Evolutionary conservation across 148 eudicot species (phyloP).

Genomic region (Vaccinium corymbosum): DNA sequence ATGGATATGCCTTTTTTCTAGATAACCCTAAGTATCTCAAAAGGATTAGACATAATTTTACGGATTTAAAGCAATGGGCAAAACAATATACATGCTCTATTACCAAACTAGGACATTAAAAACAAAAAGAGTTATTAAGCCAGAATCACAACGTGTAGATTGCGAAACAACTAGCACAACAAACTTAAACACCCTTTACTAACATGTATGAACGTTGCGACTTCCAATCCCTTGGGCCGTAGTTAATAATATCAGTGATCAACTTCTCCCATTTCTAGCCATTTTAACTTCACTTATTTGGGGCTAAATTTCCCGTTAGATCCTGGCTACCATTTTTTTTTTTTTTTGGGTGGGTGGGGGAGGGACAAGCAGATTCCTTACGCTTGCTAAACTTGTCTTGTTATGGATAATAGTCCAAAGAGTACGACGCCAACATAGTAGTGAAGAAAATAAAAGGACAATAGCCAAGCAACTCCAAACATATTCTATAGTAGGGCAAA

Average conservation of each 20-base stretch:
- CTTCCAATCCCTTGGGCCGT: conserved; percentile 4
- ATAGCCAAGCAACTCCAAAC: background rate
- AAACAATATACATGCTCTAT: background rate
- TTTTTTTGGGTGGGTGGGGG: too few species aligned
- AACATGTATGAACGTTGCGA: background rate
- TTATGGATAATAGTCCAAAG: background rate
- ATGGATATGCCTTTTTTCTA: conserved; percentile 60
- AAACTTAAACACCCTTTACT: background rate
- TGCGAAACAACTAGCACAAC: background rate
- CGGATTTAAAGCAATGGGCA: background rate
- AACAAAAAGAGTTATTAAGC: background rate
- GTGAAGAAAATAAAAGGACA: background rate
- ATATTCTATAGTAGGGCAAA: background rate
- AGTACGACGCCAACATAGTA: background rate
- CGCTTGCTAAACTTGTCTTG: background rate
- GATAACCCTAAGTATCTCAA: conserved; percentile 34
- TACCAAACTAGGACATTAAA: background rate
- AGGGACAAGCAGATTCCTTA: background rate
- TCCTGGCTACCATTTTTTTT: background rate
- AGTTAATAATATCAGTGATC: background rate
- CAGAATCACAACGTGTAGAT: background rate
- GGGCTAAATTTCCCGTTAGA: background rate
- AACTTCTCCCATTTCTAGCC: background rate
- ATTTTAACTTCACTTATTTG: background rate
- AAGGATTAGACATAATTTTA: background rate